Base-by-base conservation (phyloP, 345 rosid species). In the Lepidium didymum region DNA sequence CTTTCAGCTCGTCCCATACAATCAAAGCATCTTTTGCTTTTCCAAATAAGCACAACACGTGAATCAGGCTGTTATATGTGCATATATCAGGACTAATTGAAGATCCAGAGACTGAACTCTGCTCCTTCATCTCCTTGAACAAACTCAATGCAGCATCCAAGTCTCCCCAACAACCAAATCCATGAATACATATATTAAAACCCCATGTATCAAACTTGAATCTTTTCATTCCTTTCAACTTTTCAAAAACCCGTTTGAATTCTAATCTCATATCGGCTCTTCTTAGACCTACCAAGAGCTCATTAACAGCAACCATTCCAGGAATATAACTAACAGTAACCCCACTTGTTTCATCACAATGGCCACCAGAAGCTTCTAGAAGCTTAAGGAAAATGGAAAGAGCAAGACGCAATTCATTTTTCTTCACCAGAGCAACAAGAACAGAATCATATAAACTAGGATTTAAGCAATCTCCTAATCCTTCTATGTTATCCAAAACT, bases 141-240 rank as follows among this genome's bases (percentile, higher is more conserved):
- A 94, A 82, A 47, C 69, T 80, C 76, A 94, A 80, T 29, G 90
- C 83, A 64, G 82, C 37, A 27, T 61, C 77, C 64, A 86, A 67
- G 73, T 94, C 96, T 37, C 86, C 96, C 95, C 91, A 91, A 47
- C 85, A 81, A 25, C 99, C 99, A 70, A 88, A 86, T 1, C 88
- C 94, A 51, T 87, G 86, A 53, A 94, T 88, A 65, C 96, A 91
- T 50, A 94, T 84, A 68, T 91, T 94, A 55, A 87, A 86, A 60
- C 97, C 85, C 78, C 81, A 80, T 4, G 81, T 76, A 72, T 91
- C 89, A 44, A 88, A 82, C 68, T 77, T 84, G 57, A 85, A 91
- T 14, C 81, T 83, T 43, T 60, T 64, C 55, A 51, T 56, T 5
- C 31, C 75, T 62, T 86, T 87, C 60, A 87, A 50, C 76, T 59